A percentile compares a stretch with the other conserved stretches of the same genome.
Evolutionary conservation across 2,329 filamentous ascomycete species (phyloP).

Genomic region (Fusarium sp.): DNA sequence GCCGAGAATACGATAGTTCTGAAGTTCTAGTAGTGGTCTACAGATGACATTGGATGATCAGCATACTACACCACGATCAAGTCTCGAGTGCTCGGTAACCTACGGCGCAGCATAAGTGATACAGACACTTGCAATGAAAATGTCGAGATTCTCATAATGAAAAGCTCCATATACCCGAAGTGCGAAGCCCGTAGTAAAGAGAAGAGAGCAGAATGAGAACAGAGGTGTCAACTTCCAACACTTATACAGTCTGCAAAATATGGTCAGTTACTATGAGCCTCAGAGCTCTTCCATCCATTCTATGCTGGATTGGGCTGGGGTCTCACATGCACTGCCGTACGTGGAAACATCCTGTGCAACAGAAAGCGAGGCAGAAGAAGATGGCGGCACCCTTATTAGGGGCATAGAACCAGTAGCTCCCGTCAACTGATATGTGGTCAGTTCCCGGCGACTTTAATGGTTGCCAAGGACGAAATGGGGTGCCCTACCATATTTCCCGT

Average conservation of each 20-base stretch:
- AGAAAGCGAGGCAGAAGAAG: slow-evolving; percentile 55
- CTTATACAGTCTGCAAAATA: slow-evolving; percentile 57
- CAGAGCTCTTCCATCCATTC: too few species aligned
- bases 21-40: slow-evolving; percentile 65
- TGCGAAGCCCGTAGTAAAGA: slow-evolving; percentile 65
- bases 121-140: slow-evolving; percentile 47
- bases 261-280: background rate
- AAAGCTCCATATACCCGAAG: slow-evolving; percentile 48
- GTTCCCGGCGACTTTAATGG: background rate
- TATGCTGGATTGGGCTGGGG: background rate
- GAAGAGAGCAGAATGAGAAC: slow-evolving; percentile 60
- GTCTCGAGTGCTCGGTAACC: slow-evolving; percentile 1
- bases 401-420: slow-evolving; percentile 56
- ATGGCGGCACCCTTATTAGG: slow-evolving; percentile 58
- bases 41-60: background rate
- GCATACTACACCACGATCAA: background rate
- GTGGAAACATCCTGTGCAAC: slow-evolving; percentile 49
- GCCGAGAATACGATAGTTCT: slow-evolving; percentile 69
- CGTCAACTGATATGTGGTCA: slow-evolving; percentile 44
- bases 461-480: background rate
- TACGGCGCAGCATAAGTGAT: slow-evolving; percentile 48
- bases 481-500: slow-evolving; percentile 45
- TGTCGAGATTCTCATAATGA: slow-evolving; percentile 43
- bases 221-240: slow-evolving; percentile 64
- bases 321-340: slow-evolving; percentile 58